Evolutionary conservation across 2,329 filamentous ascomycete genomes (phyloP), one percentile per base, ranked within the genome.

Genomic region (Rosellinia necatrix): DNA sequence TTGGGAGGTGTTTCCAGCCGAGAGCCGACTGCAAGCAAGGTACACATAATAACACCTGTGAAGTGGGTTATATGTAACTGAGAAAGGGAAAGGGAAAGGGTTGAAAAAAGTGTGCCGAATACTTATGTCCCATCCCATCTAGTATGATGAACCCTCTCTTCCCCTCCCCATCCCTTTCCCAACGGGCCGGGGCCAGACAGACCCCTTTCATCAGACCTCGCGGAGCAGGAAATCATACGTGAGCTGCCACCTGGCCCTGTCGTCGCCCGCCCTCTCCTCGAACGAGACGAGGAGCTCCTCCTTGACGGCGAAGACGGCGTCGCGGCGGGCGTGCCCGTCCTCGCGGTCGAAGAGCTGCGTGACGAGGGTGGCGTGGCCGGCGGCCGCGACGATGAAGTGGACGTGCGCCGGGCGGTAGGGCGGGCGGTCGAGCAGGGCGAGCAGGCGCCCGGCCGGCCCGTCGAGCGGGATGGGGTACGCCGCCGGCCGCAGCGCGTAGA

Each of bases 281-380:
- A 81, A 81, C 29, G 68, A 65, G 0, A 80, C 75, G 3, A 73
- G 66, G 32, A 83, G 66, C 22, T 78, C 79, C 21, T 78, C 72
- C 72, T 83, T 83, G 52, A 82, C 79, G 0, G 81, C 81, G 56
- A 81, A 84, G 7, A 82, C 81, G 4, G 75, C 74, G 61, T 84
- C 81, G 38, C 76, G 74, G 5, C 64, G 64, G 19, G 90, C 75
- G 64, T 89, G 86, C 59, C 81, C 78, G 71, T 86, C 84, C 59
- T 83, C 78, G 54, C 78, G 76, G 70, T 91, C 88, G 68, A 91
- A 93, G 52, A 94, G 85, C 71, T 94, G 90, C 1, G 80, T 81
- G 0, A 87, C 88, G 43, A 96, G 80, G 0, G 86, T 78, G 40
- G 74, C 62, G 65, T 64, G 68, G 7, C 72, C 71, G 10, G 59